Evolutionary conservation across 2,329 filamentous ascomycete genomes (phyloP).

Genomic region (Cladobotryum protrusum): DNA sequence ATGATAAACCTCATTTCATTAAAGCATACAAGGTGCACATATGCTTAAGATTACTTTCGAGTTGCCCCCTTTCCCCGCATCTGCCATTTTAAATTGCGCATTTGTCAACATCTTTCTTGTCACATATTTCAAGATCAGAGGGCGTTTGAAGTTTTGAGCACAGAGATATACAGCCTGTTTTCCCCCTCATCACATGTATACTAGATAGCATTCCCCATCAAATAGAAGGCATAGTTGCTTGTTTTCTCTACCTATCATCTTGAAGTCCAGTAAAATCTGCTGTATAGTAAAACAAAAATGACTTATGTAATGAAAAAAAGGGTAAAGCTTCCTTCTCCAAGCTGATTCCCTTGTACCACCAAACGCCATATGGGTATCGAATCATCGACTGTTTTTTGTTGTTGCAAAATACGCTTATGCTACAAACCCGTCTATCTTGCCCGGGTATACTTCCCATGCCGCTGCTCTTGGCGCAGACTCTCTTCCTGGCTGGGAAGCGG

Average conservation of each 20-base stretch:
- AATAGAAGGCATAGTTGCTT: conserved; percentile 6
- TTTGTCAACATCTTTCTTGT: no score
- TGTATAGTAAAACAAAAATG: not conserved
- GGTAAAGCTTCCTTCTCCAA: not conserved
- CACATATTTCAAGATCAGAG: not conserved
- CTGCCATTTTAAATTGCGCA: no score
- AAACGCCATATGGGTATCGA: conserved; percentile 20
- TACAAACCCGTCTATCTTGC: conserved; percentile 32
- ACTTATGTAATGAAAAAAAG: not conserved
- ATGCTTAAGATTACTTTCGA: no score
- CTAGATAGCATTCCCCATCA: conserved; percentile 2
- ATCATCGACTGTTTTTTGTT: not conserved
- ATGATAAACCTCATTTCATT: no score
- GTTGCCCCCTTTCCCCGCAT: no score
- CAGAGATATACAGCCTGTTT: not conserved
- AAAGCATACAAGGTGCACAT: no score
- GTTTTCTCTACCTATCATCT: not conserved
- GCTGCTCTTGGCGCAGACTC: conserved; percentile 72
- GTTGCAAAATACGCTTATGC: not conserved
- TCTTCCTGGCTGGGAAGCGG: conserved; percentile 81
- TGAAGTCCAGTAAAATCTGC: not conserved
- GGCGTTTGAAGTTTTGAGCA: not conserved
- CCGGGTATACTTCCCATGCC: conserved; percentile 54
- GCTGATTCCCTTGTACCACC: conserved; percentile 11
- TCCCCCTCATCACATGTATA: conserved; percentile 2